Evolutionary conservation across 305 asterid species (phyloP), one percentile per base, ranked within the genome.

Genomic region (Rubia tinctorum): DNA sequence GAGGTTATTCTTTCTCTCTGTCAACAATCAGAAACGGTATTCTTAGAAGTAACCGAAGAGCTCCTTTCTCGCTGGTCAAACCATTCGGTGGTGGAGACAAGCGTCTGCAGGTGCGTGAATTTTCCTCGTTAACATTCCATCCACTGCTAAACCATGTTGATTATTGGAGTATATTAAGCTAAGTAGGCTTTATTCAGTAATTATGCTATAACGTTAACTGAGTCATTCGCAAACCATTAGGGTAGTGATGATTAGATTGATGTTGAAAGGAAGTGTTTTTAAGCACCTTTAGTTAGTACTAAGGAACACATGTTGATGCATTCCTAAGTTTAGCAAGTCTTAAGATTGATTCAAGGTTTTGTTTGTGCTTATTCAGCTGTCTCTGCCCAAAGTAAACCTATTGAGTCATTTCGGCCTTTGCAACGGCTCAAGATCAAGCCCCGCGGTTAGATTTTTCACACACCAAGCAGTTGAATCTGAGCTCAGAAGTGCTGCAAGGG

Each of bases 391-490:
- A 79, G 89, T 88, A 4, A 86, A 90, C 77, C 88, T 71, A n/a
- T 79, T 90, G 25, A 84, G 89, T 68, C 98, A 94, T 83, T 94
- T 94, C 63, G 99, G 89, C 63, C 79, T 86, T 6, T 91, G 96
- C 88, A 86, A 89, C 72, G 97, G 92, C 37, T 81, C 99, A 7
- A 86, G 85, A 84, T 95, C 97, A 75, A 85, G 99, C 84, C 98
- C 98, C 0, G 84, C 87, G 1, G 90, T 88, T 66, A 88, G 84
- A 75, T 88, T 91, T 73, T 90, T 91, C 80, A 86, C 82, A 45
- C 78, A 91, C 10, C 82, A 84, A 65, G 80, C 86, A 15, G 72
- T 92, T 39, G 95, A 86, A 63, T 92, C 98, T 10, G 90, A 94
- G 72, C 72, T 94, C 71, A 89, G 81, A 75, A 73, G 77, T 59